Conservation (phyloP, 148 eudicot genomes). For the Arbutus unedo region DNA sequence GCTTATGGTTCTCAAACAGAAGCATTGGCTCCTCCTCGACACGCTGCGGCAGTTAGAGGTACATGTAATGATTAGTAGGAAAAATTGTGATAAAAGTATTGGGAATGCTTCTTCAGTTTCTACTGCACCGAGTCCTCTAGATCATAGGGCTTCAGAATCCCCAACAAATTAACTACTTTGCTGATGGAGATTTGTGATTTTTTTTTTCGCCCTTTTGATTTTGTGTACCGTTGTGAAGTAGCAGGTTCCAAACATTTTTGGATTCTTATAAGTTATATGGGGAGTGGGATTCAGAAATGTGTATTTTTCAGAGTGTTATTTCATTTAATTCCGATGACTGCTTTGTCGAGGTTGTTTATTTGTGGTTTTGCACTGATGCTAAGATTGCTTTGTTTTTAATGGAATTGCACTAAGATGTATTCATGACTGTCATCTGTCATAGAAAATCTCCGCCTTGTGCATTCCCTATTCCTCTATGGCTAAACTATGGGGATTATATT, state of each 20-base stretch:
- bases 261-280: constrained; percentile 6
- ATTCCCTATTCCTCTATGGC: background rate
- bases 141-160: constrained; percentile 9
- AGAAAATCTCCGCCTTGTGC: background rate
- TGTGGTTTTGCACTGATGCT: background rate
- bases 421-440: background rate
- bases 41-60: constrained; percentile 83
- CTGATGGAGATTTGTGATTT: background rate
- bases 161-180: constrained; percentile 13
- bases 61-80: constrained; percentile 34
- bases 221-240: background rate
- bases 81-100: constrained; percentile 27
- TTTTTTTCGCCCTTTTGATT: background rate
- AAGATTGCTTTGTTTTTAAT: background rate
- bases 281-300: background rate
- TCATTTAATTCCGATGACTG: background rate
- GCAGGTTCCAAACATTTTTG: background rate
- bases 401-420: background rate
- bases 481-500: background rate
- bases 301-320: background rate
- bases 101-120: constrained; percentile 41
- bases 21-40: constrained; percentile 66
- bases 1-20: constrained; percentile 71
- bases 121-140: constrained; percentile 14
- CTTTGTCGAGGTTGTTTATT: background rate